Conservation (phyloP, 2,329 filamentous ascomycete species). For the Fusarium nurragi region DNA sequence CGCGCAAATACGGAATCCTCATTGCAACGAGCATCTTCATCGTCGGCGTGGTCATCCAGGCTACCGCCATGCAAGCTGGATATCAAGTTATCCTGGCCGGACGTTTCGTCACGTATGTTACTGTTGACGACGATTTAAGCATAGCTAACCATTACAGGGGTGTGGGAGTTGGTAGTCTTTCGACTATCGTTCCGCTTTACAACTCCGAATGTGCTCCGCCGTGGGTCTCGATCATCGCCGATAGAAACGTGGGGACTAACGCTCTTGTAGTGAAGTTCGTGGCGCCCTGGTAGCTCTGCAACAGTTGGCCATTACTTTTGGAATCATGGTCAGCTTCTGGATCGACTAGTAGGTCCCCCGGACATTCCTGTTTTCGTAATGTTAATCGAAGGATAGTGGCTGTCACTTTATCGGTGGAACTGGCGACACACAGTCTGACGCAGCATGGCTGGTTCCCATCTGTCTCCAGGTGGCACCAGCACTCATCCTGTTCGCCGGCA, state of each 20-base stretch:
- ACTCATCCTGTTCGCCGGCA: conserved; percentile 71
- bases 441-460: conserved; percentile 78
- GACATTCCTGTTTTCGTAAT: rapidly evolving
- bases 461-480: conserved; percentile 76
- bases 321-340: conserved; percentile 73
- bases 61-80: conserved; percentile 65
- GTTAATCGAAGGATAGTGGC: conserved; percentile 49
- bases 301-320: conserved; percentile 67
- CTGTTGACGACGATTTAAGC: rapidly evolving
- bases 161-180: conserved; percentile 74
- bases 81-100: conserved; percentile 72
- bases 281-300: conserved; percentile 58
- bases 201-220: conserved; percentile 59
- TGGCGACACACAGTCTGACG: conserved; percentile 64
- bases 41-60: conserved; percentile 74
- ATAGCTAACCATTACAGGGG: conserved; percentile 49
- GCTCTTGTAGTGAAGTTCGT: conserved; percentile 46
- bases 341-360: conserved; percentile 59
- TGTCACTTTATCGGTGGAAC: conserved; percentile 73
- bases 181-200: conserved; percentile 71
- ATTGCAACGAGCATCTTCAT: conserved; percentile 74
- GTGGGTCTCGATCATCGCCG: conserved; percentile 21
- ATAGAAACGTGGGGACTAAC: not conserved
- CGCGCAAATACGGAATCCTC: conserved; percentile 75
- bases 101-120: conserved; percentile 70